A percentile compares a stretch with the other conserved stretches of the same genome.
These are phyloP conservation scores for Atkinsonella texensis DNA, from an alignment of 2,329 filamentous ascomycete genomes.

Conservation along the genomic window DNA sequence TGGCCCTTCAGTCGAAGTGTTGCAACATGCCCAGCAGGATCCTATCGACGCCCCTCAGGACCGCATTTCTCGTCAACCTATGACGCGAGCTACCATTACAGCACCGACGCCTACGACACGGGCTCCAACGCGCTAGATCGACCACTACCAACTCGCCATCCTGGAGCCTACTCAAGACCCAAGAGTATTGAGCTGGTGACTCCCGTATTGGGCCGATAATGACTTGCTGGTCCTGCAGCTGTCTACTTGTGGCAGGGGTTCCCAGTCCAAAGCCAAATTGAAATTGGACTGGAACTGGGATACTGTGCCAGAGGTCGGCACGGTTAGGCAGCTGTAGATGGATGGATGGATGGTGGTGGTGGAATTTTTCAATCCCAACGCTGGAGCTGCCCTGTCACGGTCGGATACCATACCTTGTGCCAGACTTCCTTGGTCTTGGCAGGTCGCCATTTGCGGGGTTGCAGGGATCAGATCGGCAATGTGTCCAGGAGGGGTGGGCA, in stretches of 20 bases:
- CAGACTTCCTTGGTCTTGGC: not conserved
- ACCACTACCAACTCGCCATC: slow-evolving; percentile 43
- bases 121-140: slow-evolving; percentile 32
- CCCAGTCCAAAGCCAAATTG: too few relatives aligned
- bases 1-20: slow-evolving; percentile 44
- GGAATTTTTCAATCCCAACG: not conserved
- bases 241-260: not conserved
- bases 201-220: slow-evolving; percentile 40
- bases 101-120: slow-evolving; percentile 24
- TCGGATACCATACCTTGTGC: not conserved
- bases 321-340: not conserved
- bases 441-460: slow-evolving; percentile 7
- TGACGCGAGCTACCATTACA: slow-evolving; percentile 30
- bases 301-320: not conserved
- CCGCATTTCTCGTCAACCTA: slow-evolving; percentile 39
- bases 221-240: not conserved
- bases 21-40: slow-evolving; percentile 39
- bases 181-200: slow-evolving; percentile 54
- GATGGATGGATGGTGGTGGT: not conserved
- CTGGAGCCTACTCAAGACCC: slow-evolving; percentile 42
- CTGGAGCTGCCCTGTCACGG: not conserved
- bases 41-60: slow-evolving; percentile 32
- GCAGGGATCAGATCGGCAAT: slow-evolving; percentile 2
- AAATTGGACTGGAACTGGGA: too few relatives aligned
- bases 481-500: too few relatives aligned